Evolutionary conservation across 2,329 filamentous ascomycete genomes (phyloP).

Genomic region (Colletotrichum limetticola): DNA sequence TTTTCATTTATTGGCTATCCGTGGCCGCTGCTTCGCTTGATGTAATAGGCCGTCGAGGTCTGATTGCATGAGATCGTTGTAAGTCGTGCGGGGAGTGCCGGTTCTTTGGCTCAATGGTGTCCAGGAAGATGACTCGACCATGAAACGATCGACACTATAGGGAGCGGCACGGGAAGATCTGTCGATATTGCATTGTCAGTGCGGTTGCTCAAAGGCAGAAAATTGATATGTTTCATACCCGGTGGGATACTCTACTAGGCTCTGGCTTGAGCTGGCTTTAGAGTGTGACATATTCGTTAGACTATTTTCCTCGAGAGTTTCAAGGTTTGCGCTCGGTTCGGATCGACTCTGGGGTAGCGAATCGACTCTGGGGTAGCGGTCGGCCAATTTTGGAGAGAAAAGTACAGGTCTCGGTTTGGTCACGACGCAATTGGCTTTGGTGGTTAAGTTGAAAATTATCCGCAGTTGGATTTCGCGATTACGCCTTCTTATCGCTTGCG

Average conservation of each 20-base stretch:
- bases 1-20: neutral
- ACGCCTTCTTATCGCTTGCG: too few relatives aligned
- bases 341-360: neutral
- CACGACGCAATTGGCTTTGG: neutral
- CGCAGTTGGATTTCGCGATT: neutral
- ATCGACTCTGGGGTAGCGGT: neutral
- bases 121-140: slow-evolving; percentile 23
- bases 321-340: neutral
- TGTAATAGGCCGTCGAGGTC: slow-evolving; percentile 13
- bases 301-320: neutral
- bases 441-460: neutral
- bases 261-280: slow-evolving; percentile 1
- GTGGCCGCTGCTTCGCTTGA: neutral
- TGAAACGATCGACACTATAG: slow-evolving; percentile 30
- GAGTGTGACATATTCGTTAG: slow-evolving; percentile 10
- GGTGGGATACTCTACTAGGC: neutral
- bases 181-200: slow-evolving; percentile 11
- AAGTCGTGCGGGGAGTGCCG: neutral
- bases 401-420: neutral
- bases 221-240: neutral
- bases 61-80: neutral
- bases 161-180: slow-evolving; percentile 1
- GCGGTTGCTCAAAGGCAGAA: neutral
- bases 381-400: neutral
- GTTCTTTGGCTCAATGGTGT: slow-evolving; percentile 2